These are phyloP conservation scores for Gremmenia infestans DNA, from an alignment of 2,329 filamentous ascomycete genomes.

Conservation along the genomic window DNA sequence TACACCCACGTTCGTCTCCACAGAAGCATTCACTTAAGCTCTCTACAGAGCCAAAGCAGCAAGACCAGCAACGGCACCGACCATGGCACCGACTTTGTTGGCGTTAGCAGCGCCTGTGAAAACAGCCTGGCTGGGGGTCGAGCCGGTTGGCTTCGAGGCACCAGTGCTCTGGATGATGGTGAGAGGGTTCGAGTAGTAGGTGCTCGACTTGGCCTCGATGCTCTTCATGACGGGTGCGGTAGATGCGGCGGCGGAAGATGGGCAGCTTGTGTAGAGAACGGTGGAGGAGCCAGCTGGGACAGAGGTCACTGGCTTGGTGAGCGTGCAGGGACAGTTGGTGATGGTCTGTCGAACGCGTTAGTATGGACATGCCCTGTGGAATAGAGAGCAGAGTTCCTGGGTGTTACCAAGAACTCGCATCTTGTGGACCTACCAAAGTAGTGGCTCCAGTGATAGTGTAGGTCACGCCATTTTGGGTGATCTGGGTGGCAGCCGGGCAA, in stretches of 20 bases:
- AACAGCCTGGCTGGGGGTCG: not conserved
- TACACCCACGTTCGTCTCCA: not conserved
- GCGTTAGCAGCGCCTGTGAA: slow-evolving; percentile 9
- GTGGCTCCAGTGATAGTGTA: slow-evolving; percentile 62
- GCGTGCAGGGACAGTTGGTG: slow-evolving; percentile 21
- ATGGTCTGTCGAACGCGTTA: slow-evolving; percentile 26
- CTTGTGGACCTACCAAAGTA: slow-evolving; percentile 29
- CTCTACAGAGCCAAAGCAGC: not conserved
- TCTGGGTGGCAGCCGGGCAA: slow-evolving; percentile 32
- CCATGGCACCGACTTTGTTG: slow-evolving; percentile 9
- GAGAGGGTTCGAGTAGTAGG: slow-evolving; percentile 4
- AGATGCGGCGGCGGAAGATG: not conserved
- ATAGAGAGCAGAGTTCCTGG: not conserved
- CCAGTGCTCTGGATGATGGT: not conserved
- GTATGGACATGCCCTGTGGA: slow-evolving; percentile 2
- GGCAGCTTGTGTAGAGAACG: slow-evolving; percentile 16
- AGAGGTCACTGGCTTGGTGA: slow-evolving; percentile 5
- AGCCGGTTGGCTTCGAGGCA: not conserved
- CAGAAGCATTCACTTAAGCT: not conserved
- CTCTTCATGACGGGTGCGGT: not conserved
- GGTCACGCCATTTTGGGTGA: slow-evolving; percentile 12
- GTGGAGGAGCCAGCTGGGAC: slow-evolving; percentile 4
- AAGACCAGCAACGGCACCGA: slow-evolving; percentile 4
- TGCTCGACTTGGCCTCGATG: not conserved
- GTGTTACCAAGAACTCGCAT: not conserved